Percentiles rank a stretch among this genome's conserved stretches.
Conservation (phyloP, 2,329 filamentous ascomycete species). For the Paecilomyces dactylethromorphus region DNA sequence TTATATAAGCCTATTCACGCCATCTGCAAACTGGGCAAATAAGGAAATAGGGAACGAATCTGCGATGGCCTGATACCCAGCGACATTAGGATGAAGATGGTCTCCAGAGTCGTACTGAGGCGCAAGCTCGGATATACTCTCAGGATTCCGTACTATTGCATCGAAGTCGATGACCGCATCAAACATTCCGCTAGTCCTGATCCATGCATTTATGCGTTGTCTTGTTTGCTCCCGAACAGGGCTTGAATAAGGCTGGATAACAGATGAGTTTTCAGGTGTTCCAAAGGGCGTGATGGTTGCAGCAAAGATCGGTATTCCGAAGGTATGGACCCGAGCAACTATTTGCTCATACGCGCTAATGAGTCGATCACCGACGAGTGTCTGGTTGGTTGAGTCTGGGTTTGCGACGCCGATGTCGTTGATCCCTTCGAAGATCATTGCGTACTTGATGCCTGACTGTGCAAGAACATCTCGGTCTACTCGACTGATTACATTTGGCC, state of each 20-base stretch:
- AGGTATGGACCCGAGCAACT: conserved; percentile 46
- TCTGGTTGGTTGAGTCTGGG: conserved; percentile 40
- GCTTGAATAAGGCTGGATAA: conserved; percentile 47
- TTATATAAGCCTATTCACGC: background rate
- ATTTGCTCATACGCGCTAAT: conserved; percentile 56
- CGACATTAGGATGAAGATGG: conserved; percentile 57
- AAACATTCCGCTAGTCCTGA: conserved; percentile 50
- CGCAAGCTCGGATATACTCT: conserved; percentile 43
- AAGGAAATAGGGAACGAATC: conserved; percentile 52
- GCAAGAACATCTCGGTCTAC: conserved; percentile 59
- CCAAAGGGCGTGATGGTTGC: conserved; percentile 62
- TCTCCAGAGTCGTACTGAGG: conserved; percentile 54
- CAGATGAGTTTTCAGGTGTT: conserved; percentile 24
- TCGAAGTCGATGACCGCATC: conserved; percentile 60
- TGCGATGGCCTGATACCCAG: conserved; percentile 55
- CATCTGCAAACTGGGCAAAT: conserved; percentile 29
- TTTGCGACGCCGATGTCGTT: conserved; percentile 58
- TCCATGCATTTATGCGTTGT: conserved; percentile 55
- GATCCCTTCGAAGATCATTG: conserved; percentile 62
- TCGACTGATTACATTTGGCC: conserved; percentile 54
- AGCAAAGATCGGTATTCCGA: conserved; percentile 52
- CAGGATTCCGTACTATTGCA: conserved; percentile 46
- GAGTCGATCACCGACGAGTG: conserved; percentile 43
- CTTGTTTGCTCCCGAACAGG: conserved; percentile 51
- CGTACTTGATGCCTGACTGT: conserved; percentile 52